Evolutionary conservation across 1,284 basidiomycete species (phyloP).

Genomic region (Moesziomyces sp.): DNA sequence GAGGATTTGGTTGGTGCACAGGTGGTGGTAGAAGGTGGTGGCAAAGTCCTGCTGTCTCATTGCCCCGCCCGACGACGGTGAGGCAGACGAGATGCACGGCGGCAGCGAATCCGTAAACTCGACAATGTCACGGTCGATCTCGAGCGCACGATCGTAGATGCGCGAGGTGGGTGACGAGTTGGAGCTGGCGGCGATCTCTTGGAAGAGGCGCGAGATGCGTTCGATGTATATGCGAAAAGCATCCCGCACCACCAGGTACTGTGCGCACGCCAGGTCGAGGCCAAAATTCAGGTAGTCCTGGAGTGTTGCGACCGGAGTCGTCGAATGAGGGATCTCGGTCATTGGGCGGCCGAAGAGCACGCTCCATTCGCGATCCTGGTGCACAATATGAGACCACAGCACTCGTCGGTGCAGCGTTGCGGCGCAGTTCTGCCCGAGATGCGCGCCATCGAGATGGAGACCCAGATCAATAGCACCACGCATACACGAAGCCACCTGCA

Average conservation of each 20-base stretch:
- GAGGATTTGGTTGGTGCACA: constrained; percentile 42
- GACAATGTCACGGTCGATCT: constrained; percentile 37
- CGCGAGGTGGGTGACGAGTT: constrained; percentile 20
- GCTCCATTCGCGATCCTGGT: constrained; percentile 46
- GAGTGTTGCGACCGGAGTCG: constrained; percentile 25
- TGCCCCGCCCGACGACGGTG: constrained; percentile 24
- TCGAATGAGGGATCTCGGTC: constrained; percentile 42
- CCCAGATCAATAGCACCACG: constrained; percentile 42
- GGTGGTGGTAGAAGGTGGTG: constrained; percentile 42
- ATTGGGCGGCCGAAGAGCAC: constrained; percentile 40
- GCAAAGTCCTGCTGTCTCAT: constrained; percentile 41
- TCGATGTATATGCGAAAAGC: constrained; percentile 32
- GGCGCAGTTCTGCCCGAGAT: constrained; percentile 35
- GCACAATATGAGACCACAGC: constrained; percentile 44
- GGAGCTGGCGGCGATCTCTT: constrained; percentile 40
- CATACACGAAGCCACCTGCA: constrained; percentile 45
- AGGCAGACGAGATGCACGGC: constrained; percentile 19
- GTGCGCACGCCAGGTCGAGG: constrained; percentile 36
- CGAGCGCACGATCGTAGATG: constrained; percentile 40
- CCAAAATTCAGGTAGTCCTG: constrained; percentile 31
- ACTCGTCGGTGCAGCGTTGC: constrained; percentile 30
- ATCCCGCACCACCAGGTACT: constrained; percentile 42
- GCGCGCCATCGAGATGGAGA: constrained; percentile 30
- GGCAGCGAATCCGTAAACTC: constrained; percentile 21
- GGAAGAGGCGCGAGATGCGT: constrained; percentile 36